Base-by-base conservation (phyloP, 2,329 filamentous ascomycete genomes). In the Diaporthe nobilis region DNA sequence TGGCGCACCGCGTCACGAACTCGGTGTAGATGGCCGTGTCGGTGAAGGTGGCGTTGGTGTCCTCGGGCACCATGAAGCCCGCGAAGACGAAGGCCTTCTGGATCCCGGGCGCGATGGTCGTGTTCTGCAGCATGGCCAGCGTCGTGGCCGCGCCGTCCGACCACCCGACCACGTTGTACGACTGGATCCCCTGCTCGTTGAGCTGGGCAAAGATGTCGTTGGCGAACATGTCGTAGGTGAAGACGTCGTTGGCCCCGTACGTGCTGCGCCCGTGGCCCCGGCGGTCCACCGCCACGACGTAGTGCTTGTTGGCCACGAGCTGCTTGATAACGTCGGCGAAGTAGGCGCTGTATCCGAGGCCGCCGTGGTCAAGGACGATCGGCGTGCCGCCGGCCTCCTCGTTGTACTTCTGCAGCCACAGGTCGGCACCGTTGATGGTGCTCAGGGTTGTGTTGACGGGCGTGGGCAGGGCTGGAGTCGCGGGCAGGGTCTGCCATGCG, bases 321-420 rank as follows among this genome's bases (percentile, higher is more conserved):
- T 80, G 79, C 20, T 78, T 78, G 77, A 86, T 85, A 61, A 86
- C 84, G 63, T 81, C 77, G 71, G 81, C 84, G 61, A 85, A 86
- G 75, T 86, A 86, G 15, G 83, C 83, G 15, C 84, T 86, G 79
- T 85, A 85, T 34, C 84, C 84, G 39, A 86, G 82, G 34, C 85
- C 85, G 44, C 85, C 85, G 77, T 85, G 83, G 58, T 85, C 80
- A 74, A 87, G 79, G 73, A 87, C 82, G 4, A 87, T 80, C 8
- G 85, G 84, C 0, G 80, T 77, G 20, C 80, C 80, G 49, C 81
- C 81, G 4, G 81, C 80, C 10, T 79, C 63, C 42, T 83, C 80
- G 73, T 85, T 86, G 81, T 86, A 70, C 78, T 84, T 82, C 76
- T 85, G 84, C 79, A 81, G 82, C 85, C 85, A 86, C 28, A 86